Evolutionary conservation across 768 basidiomycete species (phyloP), one percentile per base, ranked within the genome.

Genomic region (Amanita inopinata): DNA sequence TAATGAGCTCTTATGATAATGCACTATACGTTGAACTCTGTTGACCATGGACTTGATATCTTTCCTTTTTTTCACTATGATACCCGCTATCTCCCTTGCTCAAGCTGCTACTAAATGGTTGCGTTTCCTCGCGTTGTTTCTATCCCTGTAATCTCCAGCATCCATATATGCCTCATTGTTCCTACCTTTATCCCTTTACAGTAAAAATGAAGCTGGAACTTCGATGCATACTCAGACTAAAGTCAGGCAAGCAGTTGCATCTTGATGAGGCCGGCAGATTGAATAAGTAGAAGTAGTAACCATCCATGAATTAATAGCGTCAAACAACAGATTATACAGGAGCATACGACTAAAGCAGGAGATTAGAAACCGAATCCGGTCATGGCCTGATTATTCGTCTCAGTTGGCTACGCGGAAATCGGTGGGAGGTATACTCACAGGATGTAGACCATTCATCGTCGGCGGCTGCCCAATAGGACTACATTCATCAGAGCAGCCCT

Each of bases 381-480:
- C 78, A 78, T 79, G 43, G 68, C 60, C 76, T 78, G 51, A 25
- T n/a, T 23, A 22, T 24, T 15, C 14, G 28, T 22, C 31, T 38
- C 18, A 14, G 41, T 28, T 34, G n/a, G n/a, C n/a, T n/a, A n/a
- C n/a, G n/a, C n/a, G n/a, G n/a, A 23, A 39, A 32, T 31, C 11
- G 2, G 10, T 28, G 0, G 34, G 12, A 20, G 11, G 18, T 11
- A 19, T n/a, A 67, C 79, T 59, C 53, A 81, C 82, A 47, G 82
- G 74, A 60, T 73, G 68, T 59, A 85, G 73, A 30, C 79, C 83
- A 51, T 84, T 85, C 66, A 78, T 73, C 47, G 75, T 71, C 50
- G 83, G 80, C 25, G 73, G 80, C 52, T 83, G 80, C 33, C 74
- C 70, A 43, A 69, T 65, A 61, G 72, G 80, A 43, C 83, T 83